Conservation (phyloP, 257 asterid genomes). For the Ehretia macrophylla region DNA sequence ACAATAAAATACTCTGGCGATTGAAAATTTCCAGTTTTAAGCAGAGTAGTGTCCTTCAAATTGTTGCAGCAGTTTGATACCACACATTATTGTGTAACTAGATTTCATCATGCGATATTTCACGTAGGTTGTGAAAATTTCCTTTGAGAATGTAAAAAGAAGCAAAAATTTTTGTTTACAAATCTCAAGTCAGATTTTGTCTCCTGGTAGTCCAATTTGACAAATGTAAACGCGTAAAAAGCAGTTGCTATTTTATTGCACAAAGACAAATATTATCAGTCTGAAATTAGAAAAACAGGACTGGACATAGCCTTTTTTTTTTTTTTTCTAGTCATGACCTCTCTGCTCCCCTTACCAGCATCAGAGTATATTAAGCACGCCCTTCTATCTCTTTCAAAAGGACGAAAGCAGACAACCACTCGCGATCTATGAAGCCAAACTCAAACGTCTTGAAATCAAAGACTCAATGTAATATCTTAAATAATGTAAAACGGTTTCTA, state of each 20-base stretch:
- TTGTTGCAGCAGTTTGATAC: constrained; percentile 23
- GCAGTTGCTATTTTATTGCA: neutral
- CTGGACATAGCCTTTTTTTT: neutral
- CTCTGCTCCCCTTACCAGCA: neutral
- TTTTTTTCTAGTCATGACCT: neutral
- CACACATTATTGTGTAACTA: constrained; percentile 24
- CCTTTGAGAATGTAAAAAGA: too few species aligned
- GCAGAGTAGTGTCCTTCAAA: constrained; percentile 13
- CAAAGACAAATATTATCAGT: neutral
- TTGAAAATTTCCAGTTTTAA: constrained; percentile 15
- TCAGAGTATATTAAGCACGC: neutral
- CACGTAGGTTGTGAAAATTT: too few species aligned
- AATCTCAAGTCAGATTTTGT: neutral
- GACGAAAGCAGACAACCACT: neutral
- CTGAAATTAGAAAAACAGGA: neutral
- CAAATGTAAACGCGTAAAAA: neutral
- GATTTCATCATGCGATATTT: constrained; percentile 12
- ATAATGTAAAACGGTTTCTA: too few species aligned
- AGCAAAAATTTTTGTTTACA: neutral
- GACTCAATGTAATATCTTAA: too few species aligned
- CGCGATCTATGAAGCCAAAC: neutral
- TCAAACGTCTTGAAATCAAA: too few species aligned
- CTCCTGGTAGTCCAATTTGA: neutral
- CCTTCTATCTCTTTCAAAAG: neutral
- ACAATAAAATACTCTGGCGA: constrained; percentile 17